Base-by-base conservation (phyloP, 2,329 filamentous ascomycete genomes). In the Verticillium isaacii region DNA sequence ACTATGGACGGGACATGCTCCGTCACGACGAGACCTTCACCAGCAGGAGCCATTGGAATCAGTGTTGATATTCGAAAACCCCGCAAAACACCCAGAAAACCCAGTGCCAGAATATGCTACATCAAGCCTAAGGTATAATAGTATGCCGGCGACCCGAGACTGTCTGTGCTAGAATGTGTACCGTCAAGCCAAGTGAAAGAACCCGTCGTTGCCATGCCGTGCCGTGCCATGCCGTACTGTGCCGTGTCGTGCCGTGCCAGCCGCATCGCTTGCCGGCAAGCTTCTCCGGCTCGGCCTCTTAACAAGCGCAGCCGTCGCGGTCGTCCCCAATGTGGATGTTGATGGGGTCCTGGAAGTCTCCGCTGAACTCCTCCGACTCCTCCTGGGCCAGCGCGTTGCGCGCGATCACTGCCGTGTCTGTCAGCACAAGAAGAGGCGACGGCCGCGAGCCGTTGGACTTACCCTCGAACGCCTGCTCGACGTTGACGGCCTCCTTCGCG, bases 401-500 rank as follows among this genome's bases (percentile, higher is more conserved):
- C 68, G 95, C 95, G 75, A 99, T 99, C 57, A 97, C 95, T 97
- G 59, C 32, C 23, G 45, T n/a, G 57, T 54, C 54, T 56, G 59
- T 65, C 64, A 63, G 62, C 54, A 37, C 14, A 37, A 63, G 37
- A 36, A 32, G 7, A 55, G 8, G 5, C 14, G 29, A 6, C 17
- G 19, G 34, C 15, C 12, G 19, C 7, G 12, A 19, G 32, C 3
- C 7, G 12, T 19, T 5, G 7, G 56, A 68, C 78, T 63, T 74
- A 88, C 87, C 86, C 76, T 91, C 88, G 69, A 87, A 87, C 32
- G 85, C 85, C 72, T 87, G 93, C 78, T 99, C 95, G 54, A 99
- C 95, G 73, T 99, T 99, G 78, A 97, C 90, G 64, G 94, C 95
- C 77, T 99, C 95, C 82, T 99, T 99, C 64, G 95, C 95, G 78